Conservation (phyloP, 257 asterid genomes). For the Fraxinus anomala region DNA sequence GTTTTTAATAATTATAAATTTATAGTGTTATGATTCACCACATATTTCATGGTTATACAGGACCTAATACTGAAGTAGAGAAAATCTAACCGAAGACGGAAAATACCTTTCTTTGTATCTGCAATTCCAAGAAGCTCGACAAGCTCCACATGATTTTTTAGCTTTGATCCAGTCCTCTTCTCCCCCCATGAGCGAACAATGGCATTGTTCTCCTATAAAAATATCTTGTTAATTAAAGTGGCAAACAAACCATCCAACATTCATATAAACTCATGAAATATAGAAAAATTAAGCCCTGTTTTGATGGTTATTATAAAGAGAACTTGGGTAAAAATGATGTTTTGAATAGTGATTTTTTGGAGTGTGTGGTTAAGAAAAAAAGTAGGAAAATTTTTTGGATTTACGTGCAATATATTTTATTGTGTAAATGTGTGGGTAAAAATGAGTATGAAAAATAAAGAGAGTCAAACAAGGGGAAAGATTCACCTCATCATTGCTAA, state of each 20-base stretch:
- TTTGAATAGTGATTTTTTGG: no score
- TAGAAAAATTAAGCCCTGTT: not conserved
- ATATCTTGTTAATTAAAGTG: constrained; percentile 19
- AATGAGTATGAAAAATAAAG: no score
- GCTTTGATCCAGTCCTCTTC: constrained; percentile 63
- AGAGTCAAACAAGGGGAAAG: no score
- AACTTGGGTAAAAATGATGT: no score
- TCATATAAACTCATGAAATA: not conserved
- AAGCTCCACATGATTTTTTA: constrained; percentile 91
- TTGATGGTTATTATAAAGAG: no score
- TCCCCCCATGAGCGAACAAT: constrained; percentile 82
- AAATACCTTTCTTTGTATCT: constrained; percentile 64
- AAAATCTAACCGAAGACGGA: not conserved
- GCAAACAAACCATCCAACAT: not conserved
- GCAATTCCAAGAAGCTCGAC: constrained; percentile 97
- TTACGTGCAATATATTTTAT: no score
- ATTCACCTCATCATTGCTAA: constrained; percentile 73
- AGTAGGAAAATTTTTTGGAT: no score
- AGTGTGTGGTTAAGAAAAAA: no score
- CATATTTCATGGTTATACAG: not conserved
- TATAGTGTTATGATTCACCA: constrained; percentile 8
- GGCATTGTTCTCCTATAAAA: constrained; percentile 66
- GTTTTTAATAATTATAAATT: not conserved
- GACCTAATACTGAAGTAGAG: not conserved
- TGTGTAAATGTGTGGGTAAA: no score